Conservation (phyloP, 164 flowering plant species). For the Liquidambar formosana region DNA sequence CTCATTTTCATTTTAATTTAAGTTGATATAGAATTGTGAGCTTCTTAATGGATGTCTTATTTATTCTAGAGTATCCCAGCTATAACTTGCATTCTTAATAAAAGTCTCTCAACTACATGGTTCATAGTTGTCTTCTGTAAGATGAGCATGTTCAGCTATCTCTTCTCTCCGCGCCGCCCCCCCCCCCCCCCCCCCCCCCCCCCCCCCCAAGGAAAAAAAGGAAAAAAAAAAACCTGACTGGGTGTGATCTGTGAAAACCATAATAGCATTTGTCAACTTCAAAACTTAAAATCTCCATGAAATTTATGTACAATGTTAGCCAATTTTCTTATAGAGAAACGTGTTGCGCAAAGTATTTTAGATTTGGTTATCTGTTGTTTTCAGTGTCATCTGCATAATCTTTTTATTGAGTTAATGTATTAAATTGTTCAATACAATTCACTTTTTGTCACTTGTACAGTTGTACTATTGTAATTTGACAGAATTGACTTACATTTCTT, state of each 20-base stretch:
- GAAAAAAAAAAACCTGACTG: not conserved
- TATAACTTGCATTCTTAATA: no score
- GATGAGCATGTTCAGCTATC: no score
- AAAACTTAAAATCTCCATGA: not conserved
- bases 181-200: no score
- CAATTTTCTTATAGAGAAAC: not conserved
- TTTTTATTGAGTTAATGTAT: not conserved
- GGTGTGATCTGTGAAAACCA: not conserved
- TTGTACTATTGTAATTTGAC: not conserved
- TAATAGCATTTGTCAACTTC: not conserved
- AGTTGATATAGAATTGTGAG: no score
- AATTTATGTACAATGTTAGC: not conserved
- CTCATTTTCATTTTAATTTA: no score
- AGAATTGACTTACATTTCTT: no score
- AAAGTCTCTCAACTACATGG: no score
- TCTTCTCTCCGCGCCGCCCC: no score
- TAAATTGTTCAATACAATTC: not conserved
- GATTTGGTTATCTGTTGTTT: not conserved
- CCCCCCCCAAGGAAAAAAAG: no score
- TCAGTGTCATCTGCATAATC: not conserved
- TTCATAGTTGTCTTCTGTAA: no score
- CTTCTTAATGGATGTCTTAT: no score
- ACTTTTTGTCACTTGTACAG: not conserved
- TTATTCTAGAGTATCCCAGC: no score
- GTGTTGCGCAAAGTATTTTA: not conserved